These are phyloP conservation scores for Paraglomus occultum DNA, from an alignment of 192 early-diverging fungal species.

Conservation along the genomic window DNA sequence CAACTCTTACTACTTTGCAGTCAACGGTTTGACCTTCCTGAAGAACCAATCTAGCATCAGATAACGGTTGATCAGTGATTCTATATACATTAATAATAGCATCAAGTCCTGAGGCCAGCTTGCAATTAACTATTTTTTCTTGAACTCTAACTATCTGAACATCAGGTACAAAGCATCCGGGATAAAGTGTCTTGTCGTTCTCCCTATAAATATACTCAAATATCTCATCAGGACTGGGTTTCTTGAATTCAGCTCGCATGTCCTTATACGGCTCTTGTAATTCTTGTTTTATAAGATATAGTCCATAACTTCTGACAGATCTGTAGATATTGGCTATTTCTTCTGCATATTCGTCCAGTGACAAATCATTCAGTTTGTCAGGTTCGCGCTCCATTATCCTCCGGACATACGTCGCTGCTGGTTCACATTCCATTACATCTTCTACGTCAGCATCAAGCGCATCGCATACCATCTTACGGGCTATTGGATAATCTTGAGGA, in stretches of 20 bases:
- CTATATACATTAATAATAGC: constrained; percentile 70
- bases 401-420: constrained; percentile 73
- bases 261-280: constrained; percentile 80
- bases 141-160: constrained; percentile 67
- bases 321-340: constrained; percentile 73
- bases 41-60: constrained; percentile 57
- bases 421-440: constrained; percentile 62
- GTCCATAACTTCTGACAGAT: constrained; percentile 76
- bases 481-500: constrained; percentile 92
- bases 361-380: constrained; percentile 80
- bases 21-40: constrained; percentile 69
- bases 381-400: constrained; percentile 76
- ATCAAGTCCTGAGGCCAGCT: constrained; percentile 80
- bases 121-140: constrained; percentile 72
- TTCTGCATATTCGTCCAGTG: constrained; percentile 87
- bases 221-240: constrained; percentile 55
- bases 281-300: constrained; percentile 87
- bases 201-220: constrained; percentile 89
- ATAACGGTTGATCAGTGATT: constrained; percentile 55
- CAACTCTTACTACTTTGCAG: constrained; percentile 76
- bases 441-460: constrained; percentile 88
- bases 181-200: constrained; percentile 63
- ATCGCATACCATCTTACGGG: constrained; percentile 95
- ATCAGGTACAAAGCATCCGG: constrained; percentile 62
- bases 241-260: constrained; percentile 56